Conservation (phyloP, 2,329 filamentous ascomycete genomes). For the Cladosporium phlei region DNA sequence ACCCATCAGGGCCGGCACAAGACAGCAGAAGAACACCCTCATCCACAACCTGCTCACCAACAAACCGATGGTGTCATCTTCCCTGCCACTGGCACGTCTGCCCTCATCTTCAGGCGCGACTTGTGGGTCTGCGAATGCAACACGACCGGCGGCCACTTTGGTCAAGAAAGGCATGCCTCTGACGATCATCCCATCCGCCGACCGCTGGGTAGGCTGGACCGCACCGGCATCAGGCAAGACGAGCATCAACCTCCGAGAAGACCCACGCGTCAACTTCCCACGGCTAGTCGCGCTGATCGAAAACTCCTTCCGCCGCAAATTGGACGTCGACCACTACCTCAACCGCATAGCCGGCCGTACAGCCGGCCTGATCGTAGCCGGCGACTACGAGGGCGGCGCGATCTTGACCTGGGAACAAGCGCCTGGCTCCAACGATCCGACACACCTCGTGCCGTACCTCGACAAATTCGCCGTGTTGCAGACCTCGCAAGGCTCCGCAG, state of each 20-base stretch:
- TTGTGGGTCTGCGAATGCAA: constrained; percentile 13
- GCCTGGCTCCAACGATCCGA: constrained; percentile 39
- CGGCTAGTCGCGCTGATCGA: constrained; percentile 84
- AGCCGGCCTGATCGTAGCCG: constrained; percentile 89
- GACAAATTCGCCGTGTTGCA: constrained; percentile 96
- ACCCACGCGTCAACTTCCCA: constrained; percentile 75
- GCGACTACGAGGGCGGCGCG: constrained; percentile 92
- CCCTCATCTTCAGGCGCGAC: constrained; percentile 24
- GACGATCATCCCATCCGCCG: constrained; percentile 71
- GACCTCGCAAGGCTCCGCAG: constrained; percentile 73
- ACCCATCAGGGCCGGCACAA: constrained; percentile 40
- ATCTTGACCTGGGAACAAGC: constrained; percentile 92
- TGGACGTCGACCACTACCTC: constrained; percentile 81
- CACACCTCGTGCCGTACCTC: constrained; percentile 79
- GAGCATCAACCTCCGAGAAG: constrained; percentile 63
- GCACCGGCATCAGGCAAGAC: constrained; percentile 57
- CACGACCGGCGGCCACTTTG: constrained; percentile 61
- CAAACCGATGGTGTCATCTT: constrained; percentile 87
- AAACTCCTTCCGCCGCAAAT: constrained; percentile 80
- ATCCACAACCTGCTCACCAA: constrained; percentile 96
- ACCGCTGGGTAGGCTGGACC: constrained; percentile 58
- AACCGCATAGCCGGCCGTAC: constrained; percentile 72
- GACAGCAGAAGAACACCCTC: constrained; percentile 70
- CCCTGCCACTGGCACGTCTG: constrained; percentile 69
- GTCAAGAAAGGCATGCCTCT: constrained; percentile 89